A percentile compares a stretch with the other conserved stretches of the same genome.
phyloP scores from a whole-genome alignment of 2,329 filamentous ascomycete genomes.

The Fusarium cicatricum region DNA sequence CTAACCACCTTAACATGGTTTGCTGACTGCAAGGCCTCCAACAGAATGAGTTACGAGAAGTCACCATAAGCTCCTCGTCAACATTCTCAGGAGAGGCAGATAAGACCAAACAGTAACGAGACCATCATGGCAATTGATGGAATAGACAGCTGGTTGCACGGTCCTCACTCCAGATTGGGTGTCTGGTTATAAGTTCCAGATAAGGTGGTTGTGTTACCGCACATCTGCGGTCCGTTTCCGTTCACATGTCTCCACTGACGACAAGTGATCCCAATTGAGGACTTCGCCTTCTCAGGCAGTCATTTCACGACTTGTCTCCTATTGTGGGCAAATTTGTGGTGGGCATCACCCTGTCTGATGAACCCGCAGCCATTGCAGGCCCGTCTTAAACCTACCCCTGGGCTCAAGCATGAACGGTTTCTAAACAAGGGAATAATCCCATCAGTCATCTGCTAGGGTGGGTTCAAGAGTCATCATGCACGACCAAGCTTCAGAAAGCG shows the following conservation, averaged over 20 bases:
- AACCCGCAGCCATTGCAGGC: constrained; percentile 12
- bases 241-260: constrained; percentile 32
- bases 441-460: neutral
- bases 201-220: constrained; percentile 12
- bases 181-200: no score
- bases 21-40: constrained; percentile 37
- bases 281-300: constrained; percentile 32
- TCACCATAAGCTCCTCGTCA: neutral
- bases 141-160: no score
- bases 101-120: neutral
- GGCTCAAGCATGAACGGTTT: constrained; percentile 9
- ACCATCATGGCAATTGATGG: neutral
- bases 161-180: no score
- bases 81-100: no score
- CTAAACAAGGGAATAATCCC: constrained; percentile 4
- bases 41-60: constrained; percentile 1
- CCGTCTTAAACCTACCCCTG: constrained; percentile 12
- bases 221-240: constrained; percentile 25
- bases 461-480: constrained; percentile 31
- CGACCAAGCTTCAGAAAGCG: constrained; percentile 26
- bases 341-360: constrained; percentile 8
- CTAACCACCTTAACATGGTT: neutral
- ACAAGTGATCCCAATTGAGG: constrained; percentile 23
- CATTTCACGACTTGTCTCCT: constrained; percentile 9
- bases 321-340: neutral